Conservation (phyloP, 2,329 filamentous ascomycete species). For the Keithomyces neogunnii region DNA sequence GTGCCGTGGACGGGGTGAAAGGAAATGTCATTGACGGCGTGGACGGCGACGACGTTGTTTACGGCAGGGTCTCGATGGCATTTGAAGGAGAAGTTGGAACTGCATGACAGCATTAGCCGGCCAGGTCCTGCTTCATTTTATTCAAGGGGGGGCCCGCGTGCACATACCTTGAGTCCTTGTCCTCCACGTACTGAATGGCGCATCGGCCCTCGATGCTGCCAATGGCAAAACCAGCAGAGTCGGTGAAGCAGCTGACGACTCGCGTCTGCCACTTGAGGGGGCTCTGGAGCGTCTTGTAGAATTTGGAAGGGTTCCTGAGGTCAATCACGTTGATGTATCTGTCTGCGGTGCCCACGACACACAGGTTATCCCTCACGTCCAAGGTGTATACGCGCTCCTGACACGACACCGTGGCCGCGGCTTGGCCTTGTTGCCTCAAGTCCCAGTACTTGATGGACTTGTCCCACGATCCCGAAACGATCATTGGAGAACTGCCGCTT, state of each 20-base stretch:
- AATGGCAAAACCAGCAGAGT: conserved; percentile 86
- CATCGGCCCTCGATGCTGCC: conserved; percentile 96
- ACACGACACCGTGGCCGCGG: conserved; percentile 56
- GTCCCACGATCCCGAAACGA: conserved; percentile 90
- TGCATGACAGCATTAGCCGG: conserved; percentile 19
- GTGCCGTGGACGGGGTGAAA: conserved; percentile 96
- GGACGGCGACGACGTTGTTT: conserved; percentile 77
- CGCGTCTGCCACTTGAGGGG: conserved; percentile 98
- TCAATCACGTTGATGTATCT: conserved; percentile 95
- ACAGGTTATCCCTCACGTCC: conserved; percentile 79
- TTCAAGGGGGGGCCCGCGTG: not conserved
- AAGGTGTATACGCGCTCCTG: conserved; percentile 83
- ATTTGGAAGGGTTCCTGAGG: conserved; percentile 75
- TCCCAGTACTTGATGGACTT: conserved; percentile 91
- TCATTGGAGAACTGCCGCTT: conserved; percentile 62
- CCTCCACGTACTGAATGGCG: conserved; percentile 96
- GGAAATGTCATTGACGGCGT: conserved; percentile 92
- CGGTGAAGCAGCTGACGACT: conserved; percentile 88
- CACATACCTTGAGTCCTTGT: conserved; percentile 71
- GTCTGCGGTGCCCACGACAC: conserved; percentile 89
- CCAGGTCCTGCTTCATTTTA: not conserved
- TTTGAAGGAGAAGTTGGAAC: conserved; percentile 97
- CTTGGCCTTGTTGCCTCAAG: conserved; percentile 50
- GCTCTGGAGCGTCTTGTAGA: conserved; percentile 95
- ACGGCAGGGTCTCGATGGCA: conserved; percentile 81